Evolutionary conservation across 345 rosid species (phyloP).

Genomic region (Rhizophora apiculata): DNA sequence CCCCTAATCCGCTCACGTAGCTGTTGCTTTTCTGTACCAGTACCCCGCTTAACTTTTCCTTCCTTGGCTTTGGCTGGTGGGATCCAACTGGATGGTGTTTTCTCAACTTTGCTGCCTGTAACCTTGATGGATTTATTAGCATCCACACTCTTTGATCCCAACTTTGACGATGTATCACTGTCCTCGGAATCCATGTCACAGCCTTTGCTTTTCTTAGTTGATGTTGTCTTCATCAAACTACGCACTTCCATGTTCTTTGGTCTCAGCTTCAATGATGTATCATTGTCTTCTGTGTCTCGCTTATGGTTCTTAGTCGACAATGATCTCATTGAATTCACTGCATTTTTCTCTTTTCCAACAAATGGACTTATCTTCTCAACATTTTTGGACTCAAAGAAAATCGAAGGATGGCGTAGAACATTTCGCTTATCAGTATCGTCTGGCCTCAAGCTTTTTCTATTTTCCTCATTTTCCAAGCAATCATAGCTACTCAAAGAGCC

Average conservation of each 20-base stretch:
- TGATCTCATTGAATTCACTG: conserved; percentile 35
- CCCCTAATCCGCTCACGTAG: conserved; percentile 76
- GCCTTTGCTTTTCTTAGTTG: conserved; percentile 10
- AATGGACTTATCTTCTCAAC: conserved; percentile 39
- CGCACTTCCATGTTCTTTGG: conserved; percentile 37
- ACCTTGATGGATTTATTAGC: conserved; percentile 13
- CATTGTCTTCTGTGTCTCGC: conserved; percentile 48
- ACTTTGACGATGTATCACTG: conserved; percentile 27
- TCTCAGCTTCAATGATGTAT: conserved; percentile 37
- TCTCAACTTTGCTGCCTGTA: conserved; percentile 38
- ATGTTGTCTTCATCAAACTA: conserved; percentile 25
- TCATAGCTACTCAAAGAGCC: conserved; percentile 43
- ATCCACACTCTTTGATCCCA: conserved; percentile 5
- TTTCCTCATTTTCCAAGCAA: conserved; percentile 38
- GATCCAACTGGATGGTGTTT: conserved; percentile 36
- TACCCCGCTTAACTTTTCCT: conserved; percentile 68
- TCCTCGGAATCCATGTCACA: conserved; percentile 22
- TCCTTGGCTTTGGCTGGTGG: conserved; percentile 38
- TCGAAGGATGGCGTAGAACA: conserved; percentile 30
- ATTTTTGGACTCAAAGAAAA: conserved; percentile 37
- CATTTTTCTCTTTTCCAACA: conserved; percentile 35
- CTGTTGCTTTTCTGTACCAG: conserved; percentile 91
- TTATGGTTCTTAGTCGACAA: conserved; percentile 37
- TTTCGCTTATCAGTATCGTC: conserved; percentile 44
- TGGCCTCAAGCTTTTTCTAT: conserved; percentile 33